These are phyloP conservation scores for Thyridium curvatum DNA, from an alignment of 2,329 filamentous ascomycete species.

Conservation along the genomic window DNA sequence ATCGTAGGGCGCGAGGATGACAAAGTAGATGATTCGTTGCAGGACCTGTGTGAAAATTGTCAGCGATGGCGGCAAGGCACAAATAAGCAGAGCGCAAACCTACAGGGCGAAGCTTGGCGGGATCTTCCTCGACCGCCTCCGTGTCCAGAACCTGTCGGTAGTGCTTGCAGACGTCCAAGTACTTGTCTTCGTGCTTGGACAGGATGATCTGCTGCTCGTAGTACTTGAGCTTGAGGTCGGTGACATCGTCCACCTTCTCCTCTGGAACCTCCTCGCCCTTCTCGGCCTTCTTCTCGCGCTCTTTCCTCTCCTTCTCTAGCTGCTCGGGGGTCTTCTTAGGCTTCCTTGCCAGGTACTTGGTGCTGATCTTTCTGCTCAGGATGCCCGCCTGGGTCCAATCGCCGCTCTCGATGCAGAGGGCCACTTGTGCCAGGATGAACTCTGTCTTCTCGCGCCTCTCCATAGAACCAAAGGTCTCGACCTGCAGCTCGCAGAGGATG, in stretches of 20 bases:
- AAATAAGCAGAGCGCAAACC: conserved; percentile 22
- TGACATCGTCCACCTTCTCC: conserved; percentile 81
- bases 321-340: conserved; percentile 86
- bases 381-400: conserved; percentile 97
- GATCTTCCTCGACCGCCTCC: conserved; percentile 86
- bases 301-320: conserved; percentile 84
- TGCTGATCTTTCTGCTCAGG: conserved; percentile 94
- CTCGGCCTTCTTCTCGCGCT: conserved; percentile 77
- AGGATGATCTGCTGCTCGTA: conserved; percentile 97
- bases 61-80: conserved; percentile 4
- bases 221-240: conserved; percentile 89
- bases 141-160: conserved; percentile 96
- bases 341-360: conserved; percentile 82
- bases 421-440: conserved; percentile 93
- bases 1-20: conserved; percentile 93
- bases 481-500: conserved; percentile 93
- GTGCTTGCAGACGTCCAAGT: conserved; percentile 95
- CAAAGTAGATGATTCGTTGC: conserved; percentile 94
- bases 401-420: conserved; percentile 87
- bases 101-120: conserved; percentile 79
- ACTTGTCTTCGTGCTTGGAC: conserved; percentile 95
- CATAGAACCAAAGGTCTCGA: conserved; percentile 99
- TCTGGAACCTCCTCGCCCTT: conserved; percentile 73
- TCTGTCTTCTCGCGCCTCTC: conserved; percentile 95
- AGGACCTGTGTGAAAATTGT: conserved; percentile 54